A percentile compares a stretch with the other conserved stretches of the same genome.
Conservation (phyloP, 2,329 filamentous ascomycete genomes). For the Paracoccidioides lutzii region DNA sequence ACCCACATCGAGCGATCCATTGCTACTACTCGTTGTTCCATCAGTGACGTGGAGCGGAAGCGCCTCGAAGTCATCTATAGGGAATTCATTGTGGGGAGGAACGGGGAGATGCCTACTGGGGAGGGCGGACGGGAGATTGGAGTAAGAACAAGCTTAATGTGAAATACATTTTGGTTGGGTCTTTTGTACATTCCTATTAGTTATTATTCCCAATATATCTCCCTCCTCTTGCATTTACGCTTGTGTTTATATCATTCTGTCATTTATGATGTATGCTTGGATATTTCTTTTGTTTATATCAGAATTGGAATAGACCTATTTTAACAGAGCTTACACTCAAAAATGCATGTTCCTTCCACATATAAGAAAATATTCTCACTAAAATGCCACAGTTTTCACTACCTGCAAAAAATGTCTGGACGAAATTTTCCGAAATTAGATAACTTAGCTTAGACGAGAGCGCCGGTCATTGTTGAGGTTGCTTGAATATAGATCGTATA, state of each 20-base stretch:
- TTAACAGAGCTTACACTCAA: too few relatives aligned
- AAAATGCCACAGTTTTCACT: too few relatives aligned
- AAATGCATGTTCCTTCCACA: too few relatives aligned
- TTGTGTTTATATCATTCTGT: background rate
- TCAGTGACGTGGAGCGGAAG: slow-evolving; percentile 62
- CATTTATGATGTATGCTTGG: background rate
- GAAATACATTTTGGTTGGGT: slow-evolving; percentile 9
- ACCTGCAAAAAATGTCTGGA: too few relatives aligned
- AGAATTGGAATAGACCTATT: background rate
- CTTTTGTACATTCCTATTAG: background rate
- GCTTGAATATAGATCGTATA: too few relatives aligned
- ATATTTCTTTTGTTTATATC: background rate
- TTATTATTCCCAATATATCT: background rate
- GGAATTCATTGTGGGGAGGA: slow-evolving; percentile 85
- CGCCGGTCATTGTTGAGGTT: too few relatives aligned
- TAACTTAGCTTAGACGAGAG: too few relatives aligned
- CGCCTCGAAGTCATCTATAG: slow-evolving; percentile 70
- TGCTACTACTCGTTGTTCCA: slow-evolving; percentile 64
- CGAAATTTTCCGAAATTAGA: too few relatives aligned
- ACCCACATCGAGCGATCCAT: slow-evolving; percentile 69
- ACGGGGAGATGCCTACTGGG: slow-evolving; percentile 89
- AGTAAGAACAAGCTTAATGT: slow-evolving; percentile 89
- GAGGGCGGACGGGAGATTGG: slow-evolving; percentile 87
- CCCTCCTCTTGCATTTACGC: background rate
- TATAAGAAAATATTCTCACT: too few relatives aligned